Conservation (phyloP, 2,329 filamentous ascomycete genomes). For the Botryotinia narcissicola region DNA sequence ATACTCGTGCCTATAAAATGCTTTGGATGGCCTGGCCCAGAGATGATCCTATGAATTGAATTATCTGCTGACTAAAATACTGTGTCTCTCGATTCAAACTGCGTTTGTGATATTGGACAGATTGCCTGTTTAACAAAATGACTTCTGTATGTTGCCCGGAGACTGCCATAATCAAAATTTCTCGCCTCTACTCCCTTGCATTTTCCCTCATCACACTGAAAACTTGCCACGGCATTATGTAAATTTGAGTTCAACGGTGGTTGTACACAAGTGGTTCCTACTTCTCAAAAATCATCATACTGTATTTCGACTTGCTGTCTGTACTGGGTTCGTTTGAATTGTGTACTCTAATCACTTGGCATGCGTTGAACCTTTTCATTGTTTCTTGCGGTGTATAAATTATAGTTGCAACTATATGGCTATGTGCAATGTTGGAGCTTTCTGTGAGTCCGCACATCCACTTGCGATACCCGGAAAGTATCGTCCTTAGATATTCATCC, state of each 20-base stretch:
- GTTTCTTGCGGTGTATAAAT: background rate
- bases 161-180: background rate
- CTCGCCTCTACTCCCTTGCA: background rate
- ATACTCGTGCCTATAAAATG: background rate
- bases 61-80: background rate
- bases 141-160: background rate
- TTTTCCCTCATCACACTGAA: background rate
- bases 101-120: background rate
- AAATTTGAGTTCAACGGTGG: background rate
- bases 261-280: background rate
- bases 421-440: background rate
- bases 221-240: background rate
- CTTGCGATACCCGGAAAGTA: background rate
- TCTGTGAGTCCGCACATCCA: background rate
- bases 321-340: background rate
- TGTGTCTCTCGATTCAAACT: background rate
- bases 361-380: background rate
- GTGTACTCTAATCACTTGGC: background rate
- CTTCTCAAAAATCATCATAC: background rate
- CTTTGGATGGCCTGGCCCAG: background rate
- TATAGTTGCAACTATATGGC: background rate
- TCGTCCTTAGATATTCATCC: background rate
- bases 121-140: background rate
- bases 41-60: background rate
- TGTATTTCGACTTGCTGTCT: background rate